phyloP scores from a whole-genome alignment of 169 alveolate species.

The Amoebophrya sp. region DNA sequence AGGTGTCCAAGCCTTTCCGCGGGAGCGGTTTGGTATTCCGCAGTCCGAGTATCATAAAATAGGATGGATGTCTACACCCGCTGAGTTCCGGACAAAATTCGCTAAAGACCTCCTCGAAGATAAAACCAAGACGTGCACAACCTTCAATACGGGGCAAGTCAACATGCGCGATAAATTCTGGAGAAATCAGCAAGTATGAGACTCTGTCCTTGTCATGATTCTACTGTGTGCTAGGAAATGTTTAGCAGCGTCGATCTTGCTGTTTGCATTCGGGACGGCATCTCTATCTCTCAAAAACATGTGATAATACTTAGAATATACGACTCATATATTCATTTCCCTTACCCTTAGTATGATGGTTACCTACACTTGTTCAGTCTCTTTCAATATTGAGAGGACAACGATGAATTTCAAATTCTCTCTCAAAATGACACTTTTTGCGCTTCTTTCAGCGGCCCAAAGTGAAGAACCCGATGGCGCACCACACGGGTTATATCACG shows the following conservation, averaged over 20 bases:
- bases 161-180: background rate
- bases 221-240: too few species aligned
- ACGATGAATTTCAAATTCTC: too few species aligned
- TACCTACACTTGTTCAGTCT: too few species aligned
- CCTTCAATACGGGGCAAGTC: background rate
- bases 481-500: background rate
- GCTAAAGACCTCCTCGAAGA: background rate
- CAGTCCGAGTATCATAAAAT: background rate
- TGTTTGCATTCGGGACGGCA: too few species aligned
- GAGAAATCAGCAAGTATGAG: background rate
- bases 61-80: background rate
- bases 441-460: background rate
- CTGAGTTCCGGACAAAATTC: background rate
- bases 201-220: background rate
- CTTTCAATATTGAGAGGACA: too few species aligned
- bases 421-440: too few species aligned
- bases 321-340: too few species aligned
- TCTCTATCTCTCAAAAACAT: too few species aligned
- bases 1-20: background rate
- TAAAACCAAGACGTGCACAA: background rate
- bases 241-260: too few species aligned
- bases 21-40: background rate
- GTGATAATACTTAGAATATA: too few species aligned
- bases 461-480: slow-evolving; percentile 1
- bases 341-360: too few species aligned